phyloP scores from a whole-genome alignment of 2,329 filamentous ascomycete species.

The Fusarium gaditjirri region DNA sequence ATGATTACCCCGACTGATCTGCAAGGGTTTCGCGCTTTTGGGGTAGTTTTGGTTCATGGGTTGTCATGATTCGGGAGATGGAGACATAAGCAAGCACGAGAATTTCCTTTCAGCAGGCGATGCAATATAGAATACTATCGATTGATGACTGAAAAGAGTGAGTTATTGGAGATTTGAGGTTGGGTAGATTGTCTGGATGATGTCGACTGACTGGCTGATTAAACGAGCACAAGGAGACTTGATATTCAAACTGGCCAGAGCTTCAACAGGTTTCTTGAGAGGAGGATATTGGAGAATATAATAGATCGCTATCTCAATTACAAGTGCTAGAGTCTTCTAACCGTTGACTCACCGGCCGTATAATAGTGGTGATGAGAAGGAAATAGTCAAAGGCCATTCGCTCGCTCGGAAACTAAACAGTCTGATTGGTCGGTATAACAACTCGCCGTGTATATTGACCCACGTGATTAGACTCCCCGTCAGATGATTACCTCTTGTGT shows the following conservation, averaged over 20 bases:
- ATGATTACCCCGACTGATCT: slow-evolving; percentile 7
- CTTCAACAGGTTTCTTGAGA: rapidly evolving
- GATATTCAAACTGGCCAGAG: too few species aligned
- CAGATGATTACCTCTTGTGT: background rate
- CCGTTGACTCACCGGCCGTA: background rate
- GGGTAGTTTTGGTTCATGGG: background rate
- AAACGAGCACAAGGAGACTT: background rate
- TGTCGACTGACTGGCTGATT: background rate
- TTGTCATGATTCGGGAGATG: background rate
- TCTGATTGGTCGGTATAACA: background rate
- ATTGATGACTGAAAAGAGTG: background rate
- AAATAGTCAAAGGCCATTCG: background rate
- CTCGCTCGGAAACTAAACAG: background rate
- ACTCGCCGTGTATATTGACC: rapidly evolving
- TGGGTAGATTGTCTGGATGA: background rate
- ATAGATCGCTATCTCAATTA: background rate
- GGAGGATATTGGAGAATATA: rapidly evolving
- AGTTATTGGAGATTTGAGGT: background rate
- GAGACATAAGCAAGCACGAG: background rate
- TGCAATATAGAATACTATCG: background rate
- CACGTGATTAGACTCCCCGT: background rate
- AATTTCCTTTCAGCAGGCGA: rapidly evolving
- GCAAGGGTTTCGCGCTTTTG: background rate
- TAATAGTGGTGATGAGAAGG: too few species aligned
- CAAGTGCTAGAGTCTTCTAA: background rate